Conservation (phyloP, 805 yeast genomes). For the Kodamaea lidongshanica region DNA sequence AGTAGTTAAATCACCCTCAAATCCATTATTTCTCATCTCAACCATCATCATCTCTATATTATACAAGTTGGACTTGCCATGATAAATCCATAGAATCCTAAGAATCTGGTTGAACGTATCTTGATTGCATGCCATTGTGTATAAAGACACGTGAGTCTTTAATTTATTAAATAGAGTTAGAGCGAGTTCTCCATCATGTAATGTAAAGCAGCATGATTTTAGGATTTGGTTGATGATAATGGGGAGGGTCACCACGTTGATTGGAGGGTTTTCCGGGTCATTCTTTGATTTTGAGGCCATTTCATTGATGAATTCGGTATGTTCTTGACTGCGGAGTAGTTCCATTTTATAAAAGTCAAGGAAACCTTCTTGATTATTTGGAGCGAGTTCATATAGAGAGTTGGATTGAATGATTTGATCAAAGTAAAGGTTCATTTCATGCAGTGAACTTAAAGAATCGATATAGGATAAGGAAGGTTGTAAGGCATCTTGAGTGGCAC, state of each 20-base stretch:
- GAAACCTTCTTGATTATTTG: no score
- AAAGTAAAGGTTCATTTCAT: conserved; percentile 16
- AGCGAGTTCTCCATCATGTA: conserved; percentile 32
- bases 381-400: no score
- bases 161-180: conserved; percentile 30
- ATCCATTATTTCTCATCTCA: conserved; percentile 40
- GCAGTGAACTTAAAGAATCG: conserved; percentile 8
- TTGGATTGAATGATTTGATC: conserved; percentile 10
- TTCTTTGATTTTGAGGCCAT: conserved; percentile 12
- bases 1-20: conserved; percentile 31
- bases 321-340: conserved; percentile 13
- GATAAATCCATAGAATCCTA: conserved; percentile 31
- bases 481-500: conserved; percentile 14
- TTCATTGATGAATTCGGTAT: conserved; percentile 15
- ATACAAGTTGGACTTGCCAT: conserved; percentile 31
- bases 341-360: conserved; percentile 7
- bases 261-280: conserved; percentile 19
- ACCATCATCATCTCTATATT: conserved; percentile 28
- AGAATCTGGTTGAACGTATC: conserved; percentile 36
- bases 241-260: conserved; percentile 33
- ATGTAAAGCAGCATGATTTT: conserved; percentile 18
- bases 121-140: conserved; percentile 34
- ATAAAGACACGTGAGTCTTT: conserved; percentile 27
- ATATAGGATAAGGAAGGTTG: conserved; percentile 20
- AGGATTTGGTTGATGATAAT: conserved; percentile 29